phyloP scores from a whole-genome alignment of 2,329 filamentous ascomycete species.

The Diaporthe citrichinensis region DNA sequence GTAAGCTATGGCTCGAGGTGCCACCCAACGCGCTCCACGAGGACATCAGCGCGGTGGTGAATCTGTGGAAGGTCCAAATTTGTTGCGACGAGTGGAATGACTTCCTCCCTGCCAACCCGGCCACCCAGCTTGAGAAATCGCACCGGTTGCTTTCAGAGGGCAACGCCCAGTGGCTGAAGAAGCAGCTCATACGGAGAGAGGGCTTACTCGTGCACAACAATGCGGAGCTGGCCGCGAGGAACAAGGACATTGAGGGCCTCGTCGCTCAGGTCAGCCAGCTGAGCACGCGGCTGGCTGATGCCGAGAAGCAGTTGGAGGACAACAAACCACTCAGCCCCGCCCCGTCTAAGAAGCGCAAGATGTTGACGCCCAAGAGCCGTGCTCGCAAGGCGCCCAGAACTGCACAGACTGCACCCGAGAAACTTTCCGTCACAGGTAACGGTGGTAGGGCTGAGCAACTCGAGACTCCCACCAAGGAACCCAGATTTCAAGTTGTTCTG shows the following conservation, averaged over 20 bases:
- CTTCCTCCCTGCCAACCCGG: neutral
- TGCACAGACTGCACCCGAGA: neutral
- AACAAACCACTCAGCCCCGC: neutral
- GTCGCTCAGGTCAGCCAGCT: conserved; percentile 4
- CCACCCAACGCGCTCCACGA: conserved; percentile 1
- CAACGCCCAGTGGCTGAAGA: conserved; percentile 28
- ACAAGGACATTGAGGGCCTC: neutral
- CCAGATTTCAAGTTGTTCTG: neutral
- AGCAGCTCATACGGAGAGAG: conserved; percentile 16
- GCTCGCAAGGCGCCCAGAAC: conserved; percentile 1
- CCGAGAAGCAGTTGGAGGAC: conserved; percentile 18
- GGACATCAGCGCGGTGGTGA: conserved; percentile 16
- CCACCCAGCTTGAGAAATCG: conserved; percentile 29
- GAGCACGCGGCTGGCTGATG: neutral
- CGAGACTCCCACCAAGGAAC: conserved; percentile 10
- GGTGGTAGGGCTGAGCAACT: neutral
- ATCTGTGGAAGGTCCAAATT: conserved; percentile 12
- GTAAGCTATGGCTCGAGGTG: conserved; percentile 32
- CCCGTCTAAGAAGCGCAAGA: conserved; percentile 18
- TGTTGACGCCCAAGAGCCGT: conserved; percentile 1
- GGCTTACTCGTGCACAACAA: neutral
- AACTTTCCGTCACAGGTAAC: no score
- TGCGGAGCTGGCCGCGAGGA: neutral
- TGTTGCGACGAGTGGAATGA: conserved; percentile 34
- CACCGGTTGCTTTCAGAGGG: conserved; percentile 8